phyloP scores from a whole-genome alignment of 1,284 basidiomycete genomes.

The Sparassis latifolia region DNA sequence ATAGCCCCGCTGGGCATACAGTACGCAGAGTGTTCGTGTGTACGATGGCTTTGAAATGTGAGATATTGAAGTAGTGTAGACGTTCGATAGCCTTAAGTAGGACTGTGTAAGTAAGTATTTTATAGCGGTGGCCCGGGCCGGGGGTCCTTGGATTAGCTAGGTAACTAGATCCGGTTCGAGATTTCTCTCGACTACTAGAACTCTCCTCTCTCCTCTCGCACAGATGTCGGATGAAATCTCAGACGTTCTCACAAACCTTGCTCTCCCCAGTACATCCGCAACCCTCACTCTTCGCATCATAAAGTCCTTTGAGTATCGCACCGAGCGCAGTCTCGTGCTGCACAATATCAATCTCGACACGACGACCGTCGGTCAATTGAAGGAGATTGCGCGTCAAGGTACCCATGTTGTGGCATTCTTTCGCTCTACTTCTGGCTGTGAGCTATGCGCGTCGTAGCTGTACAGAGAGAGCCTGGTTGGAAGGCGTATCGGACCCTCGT shows the following conservation, averaged over 20 bases:
- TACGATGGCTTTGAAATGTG: too few relatives aligned
- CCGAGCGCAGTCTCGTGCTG: conserved; percentile 84
- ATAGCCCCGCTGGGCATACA: too few relatives aligned
- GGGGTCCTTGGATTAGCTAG: too few relatives aligned
- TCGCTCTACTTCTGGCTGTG: conserved; percentile 1
- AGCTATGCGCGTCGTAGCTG: conserved; percentile 35
- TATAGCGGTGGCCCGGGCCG: too few relatives aligned
- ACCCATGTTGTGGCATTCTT: conserved; percentile 13
- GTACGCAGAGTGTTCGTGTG: too few relatives aligned
- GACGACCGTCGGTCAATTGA: conserved; percentile 73
- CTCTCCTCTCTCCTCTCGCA: background rate
- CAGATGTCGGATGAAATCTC: conserved; percentile 36
- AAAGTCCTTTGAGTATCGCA: conserved; percentile 92
- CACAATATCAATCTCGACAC: conserved; percentile 76
- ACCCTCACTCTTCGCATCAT: conserved; percentile 90
- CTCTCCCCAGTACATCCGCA: conserved; percentile 64
- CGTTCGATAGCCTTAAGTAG: too few relatives aligned
- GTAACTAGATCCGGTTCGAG: background rate
- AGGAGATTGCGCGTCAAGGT: conserved; percentile 66
- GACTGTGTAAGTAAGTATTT: too few relatives aligned
- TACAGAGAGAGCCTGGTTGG: conserved; percentile 73
- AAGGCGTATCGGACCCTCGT: conserved; percentile 75
- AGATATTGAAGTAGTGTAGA: too few relatives aligned
- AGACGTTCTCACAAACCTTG: conserved; percentile 58
- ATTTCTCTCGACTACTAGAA: background rate